phyloP scores from a whole-genome alignment of 2,329 filamentous ascomycete genomes.

The Diaporthe vaccinii region DNA sequence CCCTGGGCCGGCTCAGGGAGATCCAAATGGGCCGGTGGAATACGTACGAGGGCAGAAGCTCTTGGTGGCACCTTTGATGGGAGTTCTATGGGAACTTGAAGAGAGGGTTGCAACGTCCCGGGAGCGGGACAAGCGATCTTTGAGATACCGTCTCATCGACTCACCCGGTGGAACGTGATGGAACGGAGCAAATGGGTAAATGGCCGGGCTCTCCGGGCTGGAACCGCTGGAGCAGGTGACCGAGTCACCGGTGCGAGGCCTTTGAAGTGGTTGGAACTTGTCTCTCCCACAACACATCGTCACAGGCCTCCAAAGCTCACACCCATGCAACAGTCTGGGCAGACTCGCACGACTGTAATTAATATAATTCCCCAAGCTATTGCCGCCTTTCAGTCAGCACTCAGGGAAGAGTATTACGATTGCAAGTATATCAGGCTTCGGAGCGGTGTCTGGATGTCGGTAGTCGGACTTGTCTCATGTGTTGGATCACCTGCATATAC shows the following conservation, averaged over 20 bases:
- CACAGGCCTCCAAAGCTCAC: background rate
- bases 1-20: conserved; percentile 7
- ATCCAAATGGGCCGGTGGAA: background rate
- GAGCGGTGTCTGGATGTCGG: background rate
- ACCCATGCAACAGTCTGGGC: background rate
- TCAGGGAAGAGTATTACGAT: background rate
- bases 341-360: background rate
- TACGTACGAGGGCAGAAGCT: background rate
- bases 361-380: background rate
- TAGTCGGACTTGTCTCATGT: background rate
- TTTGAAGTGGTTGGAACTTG: background rate
- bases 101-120: background rate
- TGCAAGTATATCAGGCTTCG: background rate
- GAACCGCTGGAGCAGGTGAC: background rate
- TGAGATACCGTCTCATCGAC: conserved; percentile 14
- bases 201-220: background rate
- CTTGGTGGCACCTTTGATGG: background rate
- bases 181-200: background rate
- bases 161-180: conserved; percentile 17
- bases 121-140: conserved; percentile 22
- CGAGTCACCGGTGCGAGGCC: conserved; percentile 1
- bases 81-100: background rate
- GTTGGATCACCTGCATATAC: background rate
- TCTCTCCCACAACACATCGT: background rate
- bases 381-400: background rate